phyloP scores from a whole-genome alignment of 1,284 basidiomycete species.

The Ustilago bromivora region DNA sequence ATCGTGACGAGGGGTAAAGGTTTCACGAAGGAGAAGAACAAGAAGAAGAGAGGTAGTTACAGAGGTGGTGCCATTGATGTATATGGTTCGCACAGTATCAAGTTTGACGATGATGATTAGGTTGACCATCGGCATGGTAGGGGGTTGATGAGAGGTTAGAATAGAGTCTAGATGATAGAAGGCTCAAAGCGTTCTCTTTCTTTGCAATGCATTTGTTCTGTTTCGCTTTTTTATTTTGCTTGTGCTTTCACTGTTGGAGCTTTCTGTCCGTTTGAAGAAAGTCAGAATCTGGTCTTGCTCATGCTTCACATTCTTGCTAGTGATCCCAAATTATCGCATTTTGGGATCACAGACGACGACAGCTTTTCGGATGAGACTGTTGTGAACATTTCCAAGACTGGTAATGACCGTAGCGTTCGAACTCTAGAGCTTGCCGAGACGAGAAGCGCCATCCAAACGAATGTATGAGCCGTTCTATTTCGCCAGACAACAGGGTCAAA shows the following conservation, averaged over 20 bases:
- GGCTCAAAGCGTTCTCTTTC: background rate
- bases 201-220: slow-evolving; percentile 4
- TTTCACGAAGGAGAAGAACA: slow-evolving; percentile 99
- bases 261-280: no score
- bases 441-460: slow-evolving; percentile 64
- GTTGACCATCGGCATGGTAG: background rate
- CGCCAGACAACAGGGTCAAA: background rate
- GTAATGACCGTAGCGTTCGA: background rate
- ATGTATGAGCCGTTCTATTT: slow-evolving; percentile 59
- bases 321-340: no score
- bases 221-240: background rate
- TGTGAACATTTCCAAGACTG: background rate
- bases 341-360: no score
- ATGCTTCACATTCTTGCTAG: no score
- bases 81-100: slow-evolving; percentile 65
- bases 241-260: no score
- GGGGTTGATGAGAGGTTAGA: background rate
- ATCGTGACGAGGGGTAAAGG: slow-evolving; percentile 92
- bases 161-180: background rate
- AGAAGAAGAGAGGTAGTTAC: slow-evolving; percentile 88
- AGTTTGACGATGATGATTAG: slow-evolving; percentile 67
- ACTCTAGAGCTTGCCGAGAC: slow-evolving; percentile 64
- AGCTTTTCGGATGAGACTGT: background rate
- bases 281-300: no score
- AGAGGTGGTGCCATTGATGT: slow-evolving; percentile 68